Evolutionary conservation across 2,329 filamentous ascomycete species (phyloP).

Genomic region (Thelonectria rubi): DNA sequence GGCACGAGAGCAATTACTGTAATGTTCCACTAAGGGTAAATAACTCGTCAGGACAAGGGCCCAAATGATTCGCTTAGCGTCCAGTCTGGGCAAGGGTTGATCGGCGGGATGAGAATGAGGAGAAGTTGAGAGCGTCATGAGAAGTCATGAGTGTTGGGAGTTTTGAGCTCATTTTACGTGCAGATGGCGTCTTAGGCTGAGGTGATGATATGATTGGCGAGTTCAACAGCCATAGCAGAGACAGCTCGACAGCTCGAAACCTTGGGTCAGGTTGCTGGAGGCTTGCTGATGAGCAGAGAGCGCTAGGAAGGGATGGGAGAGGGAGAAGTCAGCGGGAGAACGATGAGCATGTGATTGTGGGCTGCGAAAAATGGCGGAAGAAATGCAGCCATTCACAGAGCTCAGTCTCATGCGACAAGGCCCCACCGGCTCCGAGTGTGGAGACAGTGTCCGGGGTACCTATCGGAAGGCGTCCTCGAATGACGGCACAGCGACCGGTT

Average conservation of each 20-base stretch:
- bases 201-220: conserved; percentile 11
- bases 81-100: conserved; percentile 6
- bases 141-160: conserved; percentile 7
- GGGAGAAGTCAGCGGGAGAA: conserved; percentile 1
- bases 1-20: conserved; percentile 15
- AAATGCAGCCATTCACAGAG: conserved; percentile 23
- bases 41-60: conserved; percentile 21
- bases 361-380: conserved; percentile 20
- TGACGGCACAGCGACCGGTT: conserved; percentile 37
- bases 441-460: conserved; percentile 32
- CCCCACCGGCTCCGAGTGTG: conserved; percentile 36
- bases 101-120: conserved; percentile 4
- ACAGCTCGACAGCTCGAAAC: neutral
- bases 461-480: conserved; percentile 40
- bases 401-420: conserved; percentile 14
- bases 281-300: conserved; percentile 1
- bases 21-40: conserved; percentile 21
- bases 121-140: neutral
- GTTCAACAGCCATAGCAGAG: neutral
- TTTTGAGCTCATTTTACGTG: conserved; percentile 2
- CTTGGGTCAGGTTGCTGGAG: neutral
- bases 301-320: neutral
- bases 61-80: conserved; percentile 15
- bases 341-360: conserved; percentile 26
- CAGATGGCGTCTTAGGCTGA: conserved; percentile 10